phyloP scores from a whole-genome alignment of 2,329 filamentous ascomycete species.

The Escovopsis sp. region DNA sequence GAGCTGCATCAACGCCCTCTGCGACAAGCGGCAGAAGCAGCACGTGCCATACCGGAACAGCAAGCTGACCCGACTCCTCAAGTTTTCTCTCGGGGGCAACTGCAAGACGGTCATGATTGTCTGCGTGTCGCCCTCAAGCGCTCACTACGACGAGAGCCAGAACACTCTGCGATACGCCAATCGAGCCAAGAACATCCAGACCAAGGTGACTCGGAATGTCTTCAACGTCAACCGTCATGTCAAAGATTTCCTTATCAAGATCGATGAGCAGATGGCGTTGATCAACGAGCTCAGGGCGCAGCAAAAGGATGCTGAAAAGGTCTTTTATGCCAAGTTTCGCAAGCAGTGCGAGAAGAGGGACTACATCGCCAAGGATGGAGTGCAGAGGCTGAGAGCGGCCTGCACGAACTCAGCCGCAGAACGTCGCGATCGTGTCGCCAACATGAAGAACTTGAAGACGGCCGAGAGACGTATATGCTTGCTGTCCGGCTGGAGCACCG shows the following conservation, averaged over 20 bases:
- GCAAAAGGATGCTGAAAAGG: conserved; percentile 73
- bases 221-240: conserved; percentile 99
- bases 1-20: conserved; percentile 96
- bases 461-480: conserved; percentile 75
- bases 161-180: conserved; percentile 97
- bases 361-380: conserved; percentile 57
- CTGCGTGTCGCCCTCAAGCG: conserved; percentile 89
- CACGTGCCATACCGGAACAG: conserved; percentile 97
- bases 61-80: conserved; percentile 85
- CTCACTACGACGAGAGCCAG: conserved; percentile 95
- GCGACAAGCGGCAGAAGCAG: conserved; percentile 78
- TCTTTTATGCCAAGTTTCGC: conserved; percentile 75
- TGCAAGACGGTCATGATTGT: conserved; percentile 99
- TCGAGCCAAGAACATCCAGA: conserved; percentile 97
- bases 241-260: conserved; percentile 98
- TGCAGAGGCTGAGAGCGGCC: conserved; percentile 64
- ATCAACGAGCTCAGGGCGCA: conserved; percentile 93
- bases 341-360: conserved; percentile 84
- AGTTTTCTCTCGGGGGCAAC: conserved; percentile 94
- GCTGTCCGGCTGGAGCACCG: conserved; percentile 83
- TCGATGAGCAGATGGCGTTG: conserved; percentile 92
- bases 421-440: conserved; percentile 61
- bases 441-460: conserved; percentile 69
- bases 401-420: conserved; percentile 71
- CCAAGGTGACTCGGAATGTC: conserved; percentile 96